Conservation (phyloP, 495 filamentous ascomycete species). For the Xylaria curta region DNA sequence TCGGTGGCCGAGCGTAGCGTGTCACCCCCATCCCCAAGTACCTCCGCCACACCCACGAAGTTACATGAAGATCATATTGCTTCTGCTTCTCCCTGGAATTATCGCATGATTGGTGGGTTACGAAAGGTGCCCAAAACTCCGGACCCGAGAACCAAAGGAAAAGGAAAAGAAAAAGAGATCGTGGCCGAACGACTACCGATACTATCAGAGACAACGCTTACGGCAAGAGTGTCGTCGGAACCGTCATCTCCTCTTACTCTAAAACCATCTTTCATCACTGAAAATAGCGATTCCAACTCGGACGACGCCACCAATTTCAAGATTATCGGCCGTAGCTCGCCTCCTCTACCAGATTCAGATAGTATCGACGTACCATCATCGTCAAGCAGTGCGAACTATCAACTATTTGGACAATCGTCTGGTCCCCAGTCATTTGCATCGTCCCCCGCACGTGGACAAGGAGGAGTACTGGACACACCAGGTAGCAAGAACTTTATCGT, state of each 20-base stretch:
- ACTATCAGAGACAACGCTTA: conserved; percentile 44
- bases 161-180: conserved; percentile 37
- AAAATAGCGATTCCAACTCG: conserved; percentile 48
- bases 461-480: conserved; percentile 18
- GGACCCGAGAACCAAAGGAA: conserved; percentile 53
- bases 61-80: conserved; percentile 50
- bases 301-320: conserved; percentile 63
- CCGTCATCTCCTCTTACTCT: conserved; percentile 42
- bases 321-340: conserved; percentile 52
- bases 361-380: conserved; percentile 44
- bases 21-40: conserved; percentile 41
- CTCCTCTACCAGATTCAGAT: conserved; percentile 44
- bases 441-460: conserved; percentile 25
- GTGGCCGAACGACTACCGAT: conserved; percentile 46
- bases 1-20: conserved; percentile 49
- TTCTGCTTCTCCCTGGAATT: conserved; percentile 59
- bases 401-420: conserved; percentile 49
- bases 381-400: conserved; percentile 49
- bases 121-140: conserved; percentile 60
- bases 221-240: conserved; percentile 30
- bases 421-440: conserved; percentile 39
- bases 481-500: conserved; percentile 26
- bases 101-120: conserved; percentile 60
- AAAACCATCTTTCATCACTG: conserved; percentile 56
- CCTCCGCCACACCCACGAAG: conserved; percentile 42